phyloP scores from a whole-genome alignment of 352 stramenopile genomes.

The Globisporangium lucens region DNA sequence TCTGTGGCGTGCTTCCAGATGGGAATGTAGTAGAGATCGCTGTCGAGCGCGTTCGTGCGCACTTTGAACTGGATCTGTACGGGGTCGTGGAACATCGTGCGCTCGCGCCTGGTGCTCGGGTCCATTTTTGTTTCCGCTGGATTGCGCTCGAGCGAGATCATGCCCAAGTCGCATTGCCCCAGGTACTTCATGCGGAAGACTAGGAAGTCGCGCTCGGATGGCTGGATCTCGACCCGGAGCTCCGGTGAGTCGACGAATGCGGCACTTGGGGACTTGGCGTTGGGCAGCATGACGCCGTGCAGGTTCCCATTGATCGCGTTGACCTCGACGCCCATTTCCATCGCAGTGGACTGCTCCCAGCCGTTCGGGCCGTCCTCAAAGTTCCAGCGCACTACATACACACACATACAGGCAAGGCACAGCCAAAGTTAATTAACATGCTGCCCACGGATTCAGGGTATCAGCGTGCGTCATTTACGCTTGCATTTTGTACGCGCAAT shows the following conservation, averaged over 20 bases:
- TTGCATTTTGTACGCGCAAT: conserved; percentile 25
- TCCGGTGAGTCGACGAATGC: conserved; percentile 65
- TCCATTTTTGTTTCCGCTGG: conserved; percentile 29
- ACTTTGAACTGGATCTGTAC: conserved; percentile 57
- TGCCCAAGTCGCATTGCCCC: conserved; percentile 51
- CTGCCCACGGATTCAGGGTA: not conserved
- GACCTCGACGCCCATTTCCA: conserved; percentile 68
- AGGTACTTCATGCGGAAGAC: conserved; percentile 63
- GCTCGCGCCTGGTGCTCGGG: conserved; percentile 24
- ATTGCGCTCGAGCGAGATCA: conserved; percentile 50
- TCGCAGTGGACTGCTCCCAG: conserved; percentile 52
- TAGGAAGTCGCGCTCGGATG: conserved; percentile 44
- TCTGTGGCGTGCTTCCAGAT: conserved; percentile 59
- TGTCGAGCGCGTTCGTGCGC: conserved; percentile 19
- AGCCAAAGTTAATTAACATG: not conserved
- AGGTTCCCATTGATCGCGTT: conserved; percentile 44
- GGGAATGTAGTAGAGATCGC: conserved; percentile 61
- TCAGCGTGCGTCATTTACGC: not conserved
- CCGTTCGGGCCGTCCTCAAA: conserved; percentile 58
- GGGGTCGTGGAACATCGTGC: conserved; percentile 36
- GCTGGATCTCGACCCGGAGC: conserved; percentile 47
- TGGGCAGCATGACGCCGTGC: conserved; percentile 40
- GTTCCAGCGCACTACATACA: conserved; percentile 44
- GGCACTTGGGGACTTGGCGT: conserved; percentile 18
- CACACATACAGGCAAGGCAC: not conserved